phyloP scores from a whole-genome alignment of 2,329 filamentous ascomycete genomes.

The Beauveria sp. region DNA sequence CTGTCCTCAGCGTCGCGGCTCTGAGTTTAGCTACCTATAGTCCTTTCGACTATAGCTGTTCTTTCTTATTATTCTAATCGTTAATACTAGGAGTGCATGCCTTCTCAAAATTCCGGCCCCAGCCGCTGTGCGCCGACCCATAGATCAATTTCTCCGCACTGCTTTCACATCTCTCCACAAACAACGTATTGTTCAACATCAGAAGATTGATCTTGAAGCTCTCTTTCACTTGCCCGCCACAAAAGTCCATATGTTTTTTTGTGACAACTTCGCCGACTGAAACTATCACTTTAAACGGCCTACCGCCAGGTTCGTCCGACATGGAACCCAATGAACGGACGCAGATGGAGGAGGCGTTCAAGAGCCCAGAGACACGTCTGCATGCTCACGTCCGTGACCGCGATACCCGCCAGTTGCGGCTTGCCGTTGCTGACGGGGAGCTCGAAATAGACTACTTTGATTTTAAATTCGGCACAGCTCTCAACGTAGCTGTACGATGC shows the following conservation, averaged over 20 bases:
- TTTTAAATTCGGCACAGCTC: background rate
- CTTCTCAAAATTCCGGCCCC: no score
- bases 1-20: no score
- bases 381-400: slow-evolving; percentile 4
- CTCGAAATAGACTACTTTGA: slow-evolving; percentile 4
- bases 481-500: slow-evolving; percentile 5
- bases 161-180: no score
- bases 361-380: slow-evolving; percentile 2
- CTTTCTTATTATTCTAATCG: no score
- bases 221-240: no score
- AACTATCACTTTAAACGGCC: background rate
- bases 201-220: no score
- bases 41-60: no score
- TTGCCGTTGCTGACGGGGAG: background rate
- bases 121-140: no score
- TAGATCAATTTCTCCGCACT: no score
- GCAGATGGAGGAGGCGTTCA: background rate
- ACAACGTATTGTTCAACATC: no score
- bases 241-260: background rate
- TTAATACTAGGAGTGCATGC: no score
- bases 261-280: background rate
- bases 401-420: slow-evolving; percentile 1
- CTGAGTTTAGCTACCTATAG: no score
- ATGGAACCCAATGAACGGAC: background rate
- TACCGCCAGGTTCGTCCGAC: background rate